Evolutionary conservation across 805 yeast species (phyloP).

Genomic region (Starmerella khaoyaiensis): DNA sequence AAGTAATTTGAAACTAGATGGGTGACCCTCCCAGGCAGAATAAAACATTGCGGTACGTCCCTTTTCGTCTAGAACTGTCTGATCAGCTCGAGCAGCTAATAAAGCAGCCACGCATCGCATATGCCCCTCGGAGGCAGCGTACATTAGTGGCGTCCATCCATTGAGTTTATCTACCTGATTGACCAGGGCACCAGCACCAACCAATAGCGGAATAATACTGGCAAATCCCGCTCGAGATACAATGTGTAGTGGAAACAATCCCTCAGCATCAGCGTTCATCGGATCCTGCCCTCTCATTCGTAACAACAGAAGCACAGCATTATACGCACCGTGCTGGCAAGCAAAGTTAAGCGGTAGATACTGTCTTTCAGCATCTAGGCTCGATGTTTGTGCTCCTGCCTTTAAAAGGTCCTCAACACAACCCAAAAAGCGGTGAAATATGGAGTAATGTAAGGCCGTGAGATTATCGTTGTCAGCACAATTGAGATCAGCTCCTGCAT

Average conservation of each 20-base stretch:
- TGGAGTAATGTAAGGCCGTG: slow-evolving; percentile 72
- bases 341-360: slow-evolving; percentile 66
- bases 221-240: slow-evolving; percentile 74
- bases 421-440: slow-evolving; percentile 49
- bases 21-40: slow-evolving; percentile 90
- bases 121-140: slow-evolving; percentile 80
- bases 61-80: slow-evolving; percentile 59
- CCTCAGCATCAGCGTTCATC: slow-evolving; percentile 60
- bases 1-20: slow-evolving; percentile 61
- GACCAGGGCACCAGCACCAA: slow-evolving; percentile 45
- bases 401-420: slow-evolving; percentile 40
- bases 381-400: slow-evolving; percentile 34
- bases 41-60: slow-evolving; percentile 71
- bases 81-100: slow-evolving; percentile 59
- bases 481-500: slow-evolving; percentile 29
- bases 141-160: slow-evolving; percentile 88
- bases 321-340: slow-evolving; percentile 68
- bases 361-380: slow-evolving; percentile 30
- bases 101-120: slow-evolving; percentile 54
- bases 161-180: slow-evolving; percentile 73
- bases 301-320: slow-evolving; percentile 53
- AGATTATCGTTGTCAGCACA: slow-evolving; percentile 34
- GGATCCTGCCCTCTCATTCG: slow-evolving; percentile 31
- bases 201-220: slow-evolving; percentile 50
- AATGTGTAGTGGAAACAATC: slow-evolving; percentile 76